These are phyloP conservation scores for Corylus heterophylla DNA, from an alignment of 306 rosid genomes.

Conservation along the genomic window DNA sequence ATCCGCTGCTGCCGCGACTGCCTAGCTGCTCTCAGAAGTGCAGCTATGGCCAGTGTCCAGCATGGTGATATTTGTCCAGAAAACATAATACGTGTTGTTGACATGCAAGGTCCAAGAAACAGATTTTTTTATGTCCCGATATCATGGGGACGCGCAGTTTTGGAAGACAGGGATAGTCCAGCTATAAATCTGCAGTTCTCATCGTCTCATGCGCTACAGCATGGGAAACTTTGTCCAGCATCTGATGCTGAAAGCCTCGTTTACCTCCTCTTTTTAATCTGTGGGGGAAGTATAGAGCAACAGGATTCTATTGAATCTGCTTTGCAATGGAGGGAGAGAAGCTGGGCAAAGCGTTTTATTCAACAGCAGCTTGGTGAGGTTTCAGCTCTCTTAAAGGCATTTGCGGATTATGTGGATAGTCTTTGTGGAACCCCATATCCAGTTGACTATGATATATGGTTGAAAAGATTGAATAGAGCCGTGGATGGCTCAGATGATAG, in stretches of 20 bases:
- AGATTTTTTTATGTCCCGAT: conserved; percentile 55
- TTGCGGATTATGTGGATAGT: conserved; percentile 94
- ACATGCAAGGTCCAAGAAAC: conserved; percentile 41
- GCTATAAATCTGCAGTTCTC: conserved; percentile 84
- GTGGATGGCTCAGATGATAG: conserved; percentile 62
- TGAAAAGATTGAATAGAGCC: conserved; percentile 71
- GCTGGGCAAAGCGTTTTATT: conserved; percentile 71
- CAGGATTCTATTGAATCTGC: conserved; percentile 95
- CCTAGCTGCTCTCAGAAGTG: conserved; percentile 70
- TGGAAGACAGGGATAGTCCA: conserved; percentile 91
- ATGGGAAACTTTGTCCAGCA: conserved; percentile 88
- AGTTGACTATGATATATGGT: conserved; percentile 82
- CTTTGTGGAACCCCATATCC: conserved; percentile 92
- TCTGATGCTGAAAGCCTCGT: conserved; percentile 95
- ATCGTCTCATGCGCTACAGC: conserved; percentile 89
- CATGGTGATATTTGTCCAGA: conserved; percentile 94
- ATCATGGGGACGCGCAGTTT: conserved; percentile 89
- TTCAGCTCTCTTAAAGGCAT: conserved; percentile 82
- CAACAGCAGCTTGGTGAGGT: conserved; percentile 83
- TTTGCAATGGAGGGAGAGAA: conserved; percentile 84
- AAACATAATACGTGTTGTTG: conserved; percentile 61
- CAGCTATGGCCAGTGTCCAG: conserved; percentile 69
- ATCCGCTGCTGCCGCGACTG: conserved; percentile 77
- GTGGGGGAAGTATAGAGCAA: conserved; percentile 63
- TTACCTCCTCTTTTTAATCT: conserved; percentile 61